Percentiles rank a stretch among this genome's conserved stretches.
phyloP scores from a whole-genome alignment of 2,329 filamentous ascomycete species.

The Exophiala mesophila region DNA sequence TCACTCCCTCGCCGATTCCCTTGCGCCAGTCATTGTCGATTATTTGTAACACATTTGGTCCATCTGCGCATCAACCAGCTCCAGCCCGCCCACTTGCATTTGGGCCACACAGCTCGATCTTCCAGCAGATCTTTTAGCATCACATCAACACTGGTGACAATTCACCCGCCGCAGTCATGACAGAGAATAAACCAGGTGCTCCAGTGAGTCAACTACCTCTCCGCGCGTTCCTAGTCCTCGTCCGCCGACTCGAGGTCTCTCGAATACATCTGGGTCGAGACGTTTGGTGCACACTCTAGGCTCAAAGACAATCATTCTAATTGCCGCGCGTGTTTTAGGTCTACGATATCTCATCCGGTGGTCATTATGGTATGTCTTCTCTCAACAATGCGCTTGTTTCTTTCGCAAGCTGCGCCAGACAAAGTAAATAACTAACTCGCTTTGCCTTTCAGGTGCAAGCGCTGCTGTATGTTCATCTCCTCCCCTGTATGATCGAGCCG shows the following conservation, averaged over 20 bases:
- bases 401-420: neutral
- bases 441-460: constrained; percentile 54
- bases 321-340: neutral
- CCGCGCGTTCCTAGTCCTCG: neutral
- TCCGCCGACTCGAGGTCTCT: no score
- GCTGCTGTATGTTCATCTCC: constrained; percentile 53
- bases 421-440: constrained; percentile 4
- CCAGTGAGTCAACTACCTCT: neutral
- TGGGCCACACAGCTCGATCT: no score
- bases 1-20: neutral
- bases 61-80: neutral
- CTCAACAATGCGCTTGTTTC: constrained; percentile 7
- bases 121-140: neutral
- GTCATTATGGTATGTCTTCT: constrained; percentile 17
- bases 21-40: neutral
- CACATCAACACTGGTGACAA: neutral
- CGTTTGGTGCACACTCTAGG: no score
- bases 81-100: neutral
- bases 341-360: neutral
- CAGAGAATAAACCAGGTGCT: neutral
- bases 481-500: neutral
- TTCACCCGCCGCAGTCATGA: neutral
- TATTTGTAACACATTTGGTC: neutral
- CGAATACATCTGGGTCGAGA: no score
- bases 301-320: neutral